These are phyloP conservation scores for Metschnikowia colocasiae DNA, from an alignment of 805 yeast genomes.

Conservation along the genomic window DNA sequence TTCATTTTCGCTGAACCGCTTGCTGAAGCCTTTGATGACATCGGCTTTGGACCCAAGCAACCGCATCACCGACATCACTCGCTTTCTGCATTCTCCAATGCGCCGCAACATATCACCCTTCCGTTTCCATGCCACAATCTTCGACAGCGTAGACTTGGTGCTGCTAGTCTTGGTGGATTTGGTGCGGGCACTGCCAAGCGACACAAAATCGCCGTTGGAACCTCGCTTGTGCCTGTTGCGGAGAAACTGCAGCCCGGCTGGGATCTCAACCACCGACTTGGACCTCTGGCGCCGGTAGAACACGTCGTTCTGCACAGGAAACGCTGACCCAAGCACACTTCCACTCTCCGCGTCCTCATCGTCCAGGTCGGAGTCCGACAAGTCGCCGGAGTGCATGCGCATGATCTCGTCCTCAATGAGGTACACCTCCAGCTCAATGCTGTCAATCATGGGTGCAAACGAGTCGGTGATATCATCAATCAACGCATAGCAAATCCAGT, in stretches of 20 bases:
- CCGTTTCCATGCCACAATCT: conserved; percentile 64
- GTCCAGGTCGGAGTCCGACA: conserved; percentile 41
- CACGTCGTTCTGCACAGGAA: conserved; percentile 19
- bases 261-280: conserved; percentile 35
- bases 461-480: conserved; percentile 97
- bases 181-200: conserved; percentile 11
- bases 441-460: conserved; percentile 92
- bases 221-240: conserved; percentile 14
- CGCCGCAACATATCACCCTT: conserved; percentile 94
- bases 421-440: conserved; percentile 91
- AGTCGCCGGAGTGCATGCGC: conserved; percentile 72
- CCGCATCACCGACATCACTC: conserved; percentile 87
- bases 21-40: conserved; percentile 93
- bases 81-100: conserved; percentile 91
- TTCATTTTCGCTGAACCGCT: conserved; percentile 72
- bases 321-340: conserved; percentile 21
- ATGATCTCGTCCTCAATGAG: conserved; percentile 90
- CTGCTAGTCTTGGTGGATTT: conserved; percentile 7
- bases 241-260: conserved; percentile 6
- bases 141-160: conserved; percentile 48
- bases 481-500: conserved; percentile 95
- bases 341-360: conserved; percentile 35
- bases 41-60: conserved; percentile 91
- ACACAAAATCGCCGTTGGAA: conserved; percentile 12
- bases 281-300: conserved; percentile 35